Percentiles rank a stretch among this genome's conserved stretches.
phyloP scores from a whole-genome alignment of 2,329 filamentous ascomycete genomes.

The Alternaria sp. region DNA sequence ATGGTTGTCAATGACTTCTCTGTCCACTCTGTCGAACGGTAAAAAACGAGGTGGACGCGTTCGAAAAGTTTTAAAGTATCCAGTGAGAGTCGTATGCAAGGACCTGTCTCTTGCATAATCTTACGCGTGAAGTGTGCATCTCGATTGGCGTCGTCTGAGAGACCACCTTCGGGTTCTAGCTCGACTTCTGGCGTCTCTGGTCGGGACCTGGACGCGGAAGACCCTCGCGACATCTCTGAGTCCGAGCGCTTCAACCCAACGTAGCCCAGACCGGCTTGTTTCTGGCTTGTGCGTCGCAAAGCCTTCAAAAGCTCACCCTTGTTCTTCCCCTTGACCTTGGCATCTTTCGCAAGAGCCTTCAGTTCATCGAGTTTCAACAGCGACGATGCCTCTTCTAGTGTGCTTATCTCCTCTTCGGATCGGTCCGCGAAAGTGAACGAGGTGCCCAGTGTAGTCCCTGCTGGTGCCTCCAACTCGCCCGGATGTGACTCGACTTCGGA shows the following conservation, averaged over 20 bases:
- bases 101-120: conserved; percentile 78
- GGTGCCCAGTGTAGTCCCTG: conserved; percentile 60
- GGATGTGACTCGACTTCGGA: conserved; percentile 53
- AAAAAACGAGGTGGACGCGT: conserved; percentile 93
- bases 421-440: conserved; percentile 81
- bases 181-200: conserved; percentile 49
- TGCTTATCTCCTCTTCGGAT: conserved; percentile 75
- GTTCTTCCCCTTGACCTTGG: conserved; percentile 85
- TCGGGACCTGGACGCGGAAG: conserved; percentile 51
- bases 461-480: conserved; percentile 59
- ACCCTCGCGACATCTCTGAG: conserved; percentile 64
- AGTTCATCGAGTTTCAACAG: conserved; percentile 88
- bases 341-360: conserved; percentile 83
- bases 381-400: conserved; percentile 82
- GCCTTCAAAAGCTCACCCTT: conserved; percentile 80
- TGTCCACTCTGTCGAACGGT: conserved; percentile 94
- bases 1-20: conserved; percentile 96
- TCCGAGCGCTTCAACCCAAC: conserved; percentile 71
- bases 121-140: conserved; percentile 79
- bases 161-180: conserved; percentile 37
- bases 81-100: conserved; percentile 82
- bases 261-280: conserved; percentile 78
- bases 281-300: conserved; percentile 76
- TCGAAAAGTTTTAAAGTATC: conserved; percentile 83
- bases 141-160: conserved; percentile 65